Percentiles rank a stretch among this genome's conserved stretches.
Evolutionary conservation across 2,329 filamentous ascomycete species (phyloP).

Genomic region (Hypoxylon sp.): DNA sequence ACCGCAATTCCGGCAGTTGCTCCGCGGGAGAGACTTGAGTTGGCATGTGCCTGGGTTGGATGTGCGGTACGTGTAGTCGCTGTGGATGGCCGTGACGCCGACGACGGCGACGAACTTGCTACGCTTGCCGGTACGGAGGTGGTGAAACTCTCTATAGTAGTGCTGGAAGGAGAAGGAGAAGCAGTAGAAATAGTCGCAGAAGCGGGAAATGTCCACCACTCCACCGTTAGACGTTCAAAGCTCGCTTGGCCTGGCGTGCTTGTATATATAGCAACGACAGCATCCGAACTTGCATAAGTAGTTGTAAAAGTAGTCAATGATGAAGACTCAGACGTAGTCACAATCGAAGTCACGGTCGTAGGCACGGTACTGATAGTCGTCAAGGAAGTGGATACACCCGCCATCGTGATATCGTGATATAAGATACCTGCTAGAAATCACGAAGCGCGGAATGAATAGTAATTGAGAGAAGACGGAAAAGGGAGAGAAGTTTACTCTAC

Average conservation of each 20-base stretch:
- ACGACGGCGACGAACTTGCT: neutral
- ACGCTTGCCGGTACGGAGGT: neutral
- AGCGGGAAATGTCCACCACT: constrained; percentile 24
- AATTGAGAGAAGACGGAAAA: neutral
- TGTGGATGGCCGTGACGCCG: neutral
- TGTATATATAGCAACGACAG: constrained; percentile 28
- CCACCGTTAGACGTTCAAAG: constrained; percentile 11
- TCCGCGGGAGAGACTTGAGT: constrained; percentile 25
- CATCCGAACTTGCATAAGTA: constrained; percentile 18
- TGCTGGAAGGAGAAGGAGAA: constrained; percentile 11
- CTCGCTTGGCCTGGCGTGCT: constrained; percentile 8
- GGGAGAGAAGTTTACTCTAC: neutral
- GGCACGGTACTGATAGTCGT: no score
- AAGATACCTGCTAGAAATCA: neutral
- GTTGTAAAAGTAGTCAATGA: constrained; percentile 22
- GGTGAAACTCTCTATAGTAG: constrained; percentile 10
- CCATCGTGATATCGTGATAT: no score
- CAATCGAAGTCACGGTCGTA: neutral
- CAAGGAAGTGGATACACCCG: neutral
- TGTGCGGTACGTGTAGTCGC: constrained; percentile 6
- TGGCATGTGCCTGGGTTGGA: neutral
- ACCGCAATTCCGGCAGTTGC: constrained; percentile 39
- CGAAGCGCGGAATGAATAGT: neutral
- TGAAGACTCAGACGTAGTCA: constrained; percentile 10
- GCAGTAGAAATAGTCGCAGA: constrained; percentile 6